These are phyloP conservation scores for Lactarius psammicola DNA, from an alignment of 768 basidiomycete species.

Conservation along the genomic window DNA sequence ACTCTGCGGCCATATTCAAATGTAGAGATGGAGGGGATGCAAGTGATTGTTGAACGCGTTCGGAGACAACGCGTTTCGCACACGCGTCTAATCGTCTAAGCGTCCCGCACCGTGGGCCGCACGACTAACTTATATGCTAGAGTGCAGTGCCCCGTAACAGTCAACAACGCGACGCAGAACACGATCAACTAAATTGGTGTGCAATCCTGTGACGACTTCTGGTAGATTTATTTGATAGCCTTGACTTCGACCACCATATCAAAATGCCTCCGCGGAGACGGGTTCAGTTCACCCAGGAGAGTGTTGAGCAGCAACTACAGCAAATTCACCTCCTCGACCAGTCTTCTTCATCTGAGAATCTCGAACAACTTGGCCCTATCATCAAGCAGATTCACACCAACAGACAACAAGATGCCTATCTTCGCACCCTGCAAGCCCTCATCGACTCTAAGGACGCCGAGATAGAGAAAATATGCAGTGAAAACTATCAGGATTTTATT, in stretches of 20 bases:
- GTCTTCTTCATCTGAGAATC: constrained; percentile 87
- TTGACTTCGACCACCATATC: background rate
- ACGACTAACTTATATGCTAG: too few species aligned
- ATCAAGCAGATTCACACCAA: constrained; percentile 91
- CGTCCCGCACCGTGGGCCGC: too few species aligned
- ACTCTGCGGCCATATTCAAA: constrained; percentile 42
- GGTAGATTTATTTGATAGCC: background rate
- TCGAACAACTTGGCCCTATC: constrained; percentile 92
- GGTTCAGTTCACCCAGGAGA: constrained; percentile 74
- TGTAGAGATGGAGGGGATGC: background rate
- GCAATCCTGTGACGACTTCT: too few species aligned
- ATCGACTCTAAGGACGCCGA: constrained; percentile 93
- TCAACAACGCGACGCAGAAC: background rate
- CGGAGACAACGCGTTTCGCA: constrained; percentile 15
- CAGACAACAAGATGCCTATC: constrained; percentile 84
- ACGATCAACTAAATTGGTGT: background rate
- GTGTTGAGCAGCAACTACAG: constrained; percentile 85
- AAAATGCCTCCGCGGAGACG: constrained; percentile 72
- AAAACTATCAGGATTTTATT: constrained; percentile 98
- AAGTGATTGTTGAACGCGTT: constrained; percentile 9
- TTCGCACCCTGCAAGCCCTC: constrained; percentile 81
- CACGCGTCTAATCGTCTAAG: too few species aligned
- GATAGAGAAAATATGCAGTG: constrained; percentile 93
- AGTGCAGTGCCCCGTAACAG: background rate
- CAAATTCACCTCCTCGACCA: constrained; percentile 88